Conservation (phyloP, 176 grass and related monocot genomes). For the Chloris gayana region DNA sequence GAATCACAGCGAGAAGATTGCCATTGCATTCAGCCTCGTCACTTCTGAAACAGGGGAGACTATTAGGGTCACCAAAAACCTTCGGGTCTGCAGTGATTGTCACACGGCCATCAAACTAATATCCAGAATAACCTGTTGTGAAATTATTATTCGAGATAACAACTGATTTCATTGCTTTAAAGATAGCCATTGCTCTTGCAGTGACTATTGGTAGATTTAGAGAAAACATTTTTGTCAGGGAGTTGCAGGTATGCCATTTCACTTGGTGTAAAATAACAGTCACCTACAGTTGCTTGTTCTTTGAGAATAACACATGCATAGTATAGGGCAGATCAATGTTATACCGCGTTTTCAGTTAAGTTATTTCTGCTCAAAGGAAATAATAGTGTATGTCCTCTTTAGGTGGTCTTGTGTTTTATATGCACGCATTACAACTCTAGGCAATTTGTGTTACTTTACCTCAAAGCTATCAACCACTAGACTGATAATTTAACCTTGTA, state of each 20-base stretch:
- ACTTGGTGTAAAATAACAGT: conserved; percentile 5
- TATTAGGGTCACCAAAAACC: conserved; percentile 70
- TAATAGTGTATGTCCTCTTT: not conserved
- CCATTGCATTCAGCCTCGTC: conserved; percentile 65
- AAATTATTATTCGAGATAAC: conserved; percentile 66
- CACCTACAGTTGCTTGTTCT: not conserved
- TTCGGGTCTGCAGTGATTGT: conserved; percentile 61
- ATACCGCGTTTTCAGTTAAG: not conserved
- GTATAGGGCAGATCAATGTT: not conserved
- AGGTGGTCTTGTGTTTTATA: not conserved
- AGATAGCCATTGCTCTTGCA: conserved; percentile 70
- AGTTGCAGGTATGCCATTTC: not conserved
- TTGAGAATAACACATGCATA: not conserved
- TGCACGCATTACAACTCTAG: not conserved
- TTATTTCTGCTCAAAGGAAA: not conserved
- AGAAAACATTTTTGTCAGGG: not conserved
- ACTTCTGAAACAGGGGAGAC: conserved; percentile 38
- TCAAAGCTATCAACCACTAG: not conserved
- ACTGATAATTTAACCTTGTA: not conserved
- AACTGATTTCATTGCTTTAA: conserved; percentile 67
- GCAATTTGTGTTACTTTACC: not conserved
- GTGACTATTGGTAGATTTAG: conserved; percentile 64
- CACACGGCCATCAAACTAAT: conserved; percentile 64
- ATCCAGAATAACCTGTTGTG: conserved; percentile 49
- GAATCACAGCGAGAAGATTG: conserved; percentile 69